Evolutionary conservation across 129 eudicot species (phyloP).

Genomic region (Escallonia rubra): DNA sequence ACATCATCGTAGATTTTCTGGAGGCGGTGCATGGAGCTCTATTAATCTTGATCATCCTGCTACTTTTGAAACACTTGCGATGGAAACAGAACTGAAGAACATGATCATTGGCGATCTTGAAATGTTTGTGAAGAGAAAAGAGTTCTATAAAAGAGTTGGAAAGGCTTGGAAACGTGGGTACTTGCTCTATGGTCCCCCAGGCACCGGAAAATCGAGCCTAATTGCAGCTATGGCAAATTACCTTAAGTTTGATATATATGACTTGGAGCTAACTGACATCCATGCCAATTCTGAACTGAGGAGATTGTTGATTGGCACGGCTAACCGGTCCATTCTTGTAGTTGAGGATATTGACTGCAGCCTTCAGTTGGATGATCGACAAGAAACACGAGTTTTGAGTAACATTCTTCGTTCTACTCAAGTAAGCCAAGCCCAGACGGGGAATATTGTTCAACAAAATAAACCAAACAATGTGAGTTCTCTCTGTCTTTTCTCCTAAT

Average conservation of each 20-base stretch:
- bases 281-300: conserved; percentile 17
- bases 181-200: conserved; percentile 23
- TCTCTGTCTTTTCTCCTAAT: neutral
- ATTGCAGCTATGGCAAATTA: conserved; percentile 26
- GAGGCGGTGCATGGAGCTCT: conserved; percentile 14
- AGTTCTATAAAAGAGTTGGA: conserved; percentile 19
- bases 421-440: conserved; percentile 14
- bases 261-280: conserved; percentile 18
- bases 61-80: conserved; percentile 24
- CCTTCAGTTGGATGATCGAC: conserved; percentile 12
- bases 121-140: conserved; percentile 19
- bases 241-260: conserved; percentile 20
- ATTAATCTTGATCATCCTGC: conserved; percentile 25
- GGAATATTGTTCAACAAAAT: conserved; percentile 7
- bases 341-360: conserved; percentile 25
- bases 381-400: conserved; percentile 7
- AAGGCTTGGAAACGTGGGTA: conserved; percentile 27
- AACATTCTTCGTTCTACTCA: conserved; percentile 8
- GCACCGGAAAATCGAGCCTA: conserved; percentile 19
- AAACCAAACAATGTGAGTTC: conserved; percentile 9
- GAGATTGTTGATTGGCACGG: conserved; percentile 12
- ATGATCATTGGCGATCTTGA: conserved; percentile 22
- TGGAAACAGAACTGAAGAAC: conserved; percentile 16
- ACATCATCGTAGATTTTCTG: neutral
- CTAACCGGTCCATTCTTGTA: conserved; percentile 19